Evolutionary conservation across 140 eudicot genomes (phyloP).

Genomic region (Bidens hawaiensis): DNA sequence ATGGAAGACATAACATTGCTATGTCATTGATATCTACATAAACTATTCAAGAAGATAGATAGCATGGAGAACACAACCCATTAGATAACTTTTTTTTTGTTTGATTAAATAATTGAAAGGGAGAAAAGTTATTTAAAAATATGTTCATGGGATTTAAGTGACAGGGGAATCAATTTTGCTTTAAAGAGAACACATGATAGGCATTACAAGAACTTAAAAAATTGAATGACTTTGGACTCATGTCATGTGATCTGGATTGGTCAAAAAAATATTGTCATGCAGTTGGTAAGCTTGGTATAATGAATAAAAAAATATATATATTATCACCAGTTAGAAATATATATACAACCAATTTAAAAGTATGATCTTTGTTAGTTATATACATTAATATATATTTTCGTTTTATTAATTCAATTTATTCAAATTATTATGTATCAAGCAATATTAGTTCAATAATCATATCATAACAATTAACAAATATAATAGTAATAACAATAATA

Average conservation of each 20-base stretch:
- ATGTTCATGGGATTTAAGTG: slow-evolving; percentile 17
- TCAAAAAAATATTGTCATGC: slow-evolving; percentile 19
- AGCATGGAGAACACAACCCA: slow-evolving; percentile 17
- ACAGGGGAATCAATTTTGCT: slow-evolving; percentile 26
- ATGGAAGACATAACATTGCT: not conserved
- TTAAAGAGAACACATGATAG: slow-evolving; percentile 29
- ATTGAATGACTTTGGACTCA: slow-evolving; percentile 19
- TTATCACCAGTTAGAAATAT: not conserved
- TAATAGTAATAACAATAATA: not conserved
- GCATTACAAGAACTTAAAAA: slow-evolving; percentile 10
- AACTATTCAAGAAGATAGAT: not conserved
- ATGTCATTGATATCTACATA: slow-evolving; percentile 4
- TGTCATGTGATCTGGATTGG: slow-evolving; percentile 23
- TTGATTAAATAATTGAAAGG: not conserved
- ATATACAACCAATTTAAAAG: too few relatives aligned
- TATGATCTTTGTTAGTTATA: too few relatives aligned
- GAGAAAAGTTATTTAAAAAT: not conserved
- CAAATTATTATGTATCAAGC: too few relatives aligned
- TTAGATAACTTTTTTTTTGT: not conserved
- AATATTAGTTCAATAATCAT: not conserved
- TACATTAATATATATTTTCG: too few relatives aligned
- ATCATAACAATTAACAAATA: not conserved
- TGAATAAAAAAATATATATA: not conserved
- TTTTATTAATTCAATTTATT: too few relatives aligned
- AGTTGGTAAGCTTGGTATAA: not conserved